Conservation (phyloP, 2,329 filamentous ascomycete genomes). For the Cadophora sp. region DNA sequence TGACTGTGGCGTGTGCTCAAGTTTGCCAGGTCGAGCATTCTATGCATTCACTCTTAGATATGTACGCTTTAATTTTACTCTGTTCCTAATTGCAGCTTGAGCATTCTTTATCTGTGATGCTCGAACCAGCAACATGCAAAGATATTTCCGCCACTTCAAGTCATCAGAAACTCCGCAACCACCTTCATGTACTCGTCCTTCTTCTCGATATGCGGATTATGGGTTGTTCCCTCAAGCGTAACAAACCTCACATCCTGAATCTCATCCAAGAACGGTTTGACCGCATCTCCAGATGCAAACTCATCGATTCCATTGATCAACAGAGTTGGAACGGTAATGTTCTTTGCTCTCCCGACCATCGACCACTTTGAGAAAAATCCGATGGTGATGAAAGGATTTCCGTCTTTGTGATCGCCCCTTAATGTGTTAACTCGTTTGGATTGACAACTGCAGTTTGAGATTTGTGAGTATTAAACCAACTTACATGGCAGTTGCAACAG, state of each 20-base stretch:
- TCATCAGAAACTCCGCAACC: conserved; percentile 39
- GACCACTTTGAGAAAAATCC: conserved; percentile 49
- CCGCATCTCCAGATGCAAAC: conserved; percentile 39
- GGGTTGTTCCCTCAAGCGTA: conserved; percentile 35
- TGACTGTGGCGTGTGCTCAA: no score
- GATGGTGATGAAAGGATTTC: conserved; percentile 43
- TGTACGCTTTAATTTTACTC: no score
- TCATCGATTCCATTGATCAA: conserved; percentile 52
- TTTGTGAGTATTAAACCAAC: neutral
- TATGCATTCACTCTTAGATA: no score
- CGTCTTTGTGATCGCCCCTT: conserved; percentile 15
- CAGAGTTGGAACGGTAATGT: conserved; percentile 47
- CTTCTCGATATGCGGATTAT: conserved; percentile 47
- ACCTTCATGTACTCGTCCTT: conserved; percentile 45
- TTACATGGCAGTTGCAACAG: conserved; percentile 40
- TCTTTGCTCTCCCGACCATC: conserved; percentile 43
- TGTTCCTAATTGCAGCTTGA: no score
- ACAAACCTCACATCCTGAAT: conserved; percentile 50
- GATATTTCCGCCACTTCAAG: neutral
- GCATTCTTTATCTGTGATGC: no score
- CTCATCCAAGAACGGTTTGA: conserved; percentile 45
- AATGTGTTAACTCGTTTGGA: neutral
- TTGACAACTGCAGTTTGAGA: neutral
- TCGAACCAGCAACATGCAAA: no score
- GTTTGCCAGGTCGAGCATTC: no score